These are phyloP conservation scores for Tuber umbilicatum DNA, from an alignment of 495 filamentous ascomycete genomes.

Conservation along the genomic window DNA sequence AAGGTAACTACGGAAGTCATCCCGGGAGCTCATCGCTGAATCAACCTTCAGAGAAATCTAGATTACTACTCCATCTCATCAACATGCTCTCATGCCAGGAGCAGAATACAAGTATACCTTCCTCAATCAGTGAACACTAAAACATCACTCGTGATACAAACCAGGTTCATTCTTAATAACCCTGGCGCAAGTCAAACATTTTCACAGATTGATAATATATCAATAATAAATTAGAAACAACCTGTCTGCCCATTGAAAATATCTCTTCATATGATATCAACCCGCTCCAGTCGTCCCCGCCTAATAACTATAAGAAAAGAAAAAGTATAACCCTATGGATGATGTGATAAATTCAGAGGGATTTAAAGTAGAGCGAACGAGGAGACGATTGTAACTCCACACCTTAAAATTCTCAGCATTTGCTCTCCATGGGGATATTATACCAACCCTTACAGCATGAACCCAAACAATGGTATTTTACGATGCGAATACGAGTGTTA, in stretches of 20 bases:
- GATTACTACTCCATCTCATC: not conserved
- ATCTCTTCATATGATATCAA: not conserved
- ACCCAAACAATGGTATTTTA: constrained; percentile 4
- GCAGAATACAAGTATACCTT: not conserved
- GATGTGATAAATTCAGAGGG: not conserved
- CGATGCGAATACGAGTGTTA: not conserved
- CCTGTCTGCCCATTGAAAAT: not conserved
- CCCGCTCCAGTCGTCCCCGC: not conserved
- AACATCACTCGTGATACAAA: not conserved
- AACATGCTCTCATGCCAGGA: not conserved
- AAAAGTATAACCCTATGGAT: not conserved
- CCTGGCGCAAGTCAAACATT: not conserved
- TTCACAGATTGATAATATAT: not conserved
- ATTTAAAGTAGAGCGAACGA: not conserved
- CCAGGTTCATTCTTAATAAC: not conserved
- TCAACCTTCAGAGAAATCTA: not conserved
- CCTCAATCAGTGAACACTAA: not conserved
- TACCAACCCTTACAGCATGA: not conserved
- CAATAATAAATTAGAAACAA: not conserved
- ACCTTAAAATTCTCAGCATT: not conserved
- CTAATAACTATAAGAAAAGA: not conserved
- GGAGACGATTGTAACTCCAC: not conserved
- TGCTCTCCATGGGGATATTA: not conserved
- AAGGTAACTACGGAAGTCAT: not conserved
- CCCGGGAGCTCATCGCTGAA: not conserved